Evolutionary conservation across 345 rosid species (phyloP).

Genomic region (Brassica cretica): DNA sequence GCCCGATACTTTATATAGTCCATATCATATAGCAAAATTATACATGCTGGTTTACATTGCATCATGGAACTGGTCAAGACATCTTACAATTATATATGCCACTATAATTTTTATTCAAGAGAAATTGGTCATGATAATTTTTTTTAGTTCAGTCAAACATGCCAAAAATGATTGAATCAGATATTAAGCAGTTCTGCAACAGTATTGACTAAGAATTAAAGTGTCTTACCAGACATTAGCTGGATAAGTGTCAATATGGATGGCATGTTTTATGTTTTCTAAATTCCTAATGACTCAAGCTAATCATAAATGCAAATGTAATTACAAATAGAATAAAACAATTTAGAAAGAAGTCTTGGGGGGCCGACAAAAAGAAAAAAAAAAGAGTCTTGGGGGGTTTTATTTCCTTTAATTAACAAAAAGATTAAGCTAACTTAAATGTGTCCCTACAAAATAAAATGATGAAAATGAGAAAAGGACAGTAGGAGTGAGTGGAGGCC

Average conservation of each 20-base stretch:
- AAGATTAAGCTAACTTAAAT: constrained; percentile 12
- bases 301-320: constrained; percentile 11
- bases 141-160: neutral
- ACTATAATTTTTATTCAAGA: neutral
- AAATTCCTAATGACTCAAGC: constrained; percentile 15
- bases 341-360: constrained; percentile 11
- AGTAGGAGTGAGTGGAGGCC: constrained; percentile 40
- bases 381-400: neutral
- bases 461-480: constrained; percentile 43
- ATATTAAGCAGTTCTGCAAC: constrained; percentile 3
- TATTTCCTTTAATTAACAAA: constrained; percentile 14
- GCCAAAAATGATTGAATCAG: constrained; percentile 23
- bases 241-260: constrained; percentile 21
- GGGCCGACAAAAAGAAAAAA: neutral
- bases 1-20: neutral
- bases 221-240: constrained; percentile 4
- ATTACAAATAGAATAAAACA: constrained; percentile 10
- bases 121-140: constrained; percentile 1
- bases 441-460: constrained; percentile 40
- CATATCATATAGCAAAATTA: constrained; percentile 8
- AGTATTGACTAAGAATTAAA: constrained; percentile 7
- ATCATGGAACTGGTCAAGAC: constrained; percentile 24
- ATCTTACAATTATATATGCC: neutral
- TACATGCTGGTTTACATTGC: neutral
- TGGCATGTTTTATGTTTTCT: constrained; percentile 29